Evolutionary conservation across 108 stramenopile genomes (phyloP).

Genomic region (Cyclostephanos tholiformis): DNA sequence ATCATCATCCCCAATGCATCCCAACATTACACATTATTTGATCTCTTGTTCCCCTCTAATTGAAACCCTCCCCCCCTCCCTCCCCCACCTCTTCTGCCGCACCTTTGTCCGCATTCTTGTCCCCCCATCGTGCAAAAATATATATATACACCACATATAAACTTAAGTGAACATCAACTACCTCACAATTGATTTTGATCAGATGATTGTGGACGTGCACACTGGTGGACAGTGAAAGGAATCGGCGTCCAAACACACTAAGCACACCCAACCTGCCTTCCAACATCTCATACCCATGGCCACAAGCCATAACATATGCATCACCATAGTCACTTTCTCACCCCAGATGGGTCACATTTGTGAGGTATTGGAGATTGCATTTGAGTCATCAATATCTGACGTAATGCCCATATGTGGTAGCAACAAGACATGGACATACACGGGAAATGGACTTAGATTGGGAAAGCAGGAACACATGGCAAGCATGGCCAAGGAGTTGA

Average conservation of each 20-base stretch:
- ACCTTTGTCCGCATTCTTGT: no score
- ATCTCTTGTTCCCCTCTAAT: not conserved
- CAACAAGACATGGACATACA: conserved; percentile 85
- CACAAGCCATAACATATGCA: conserved; percentile 58
- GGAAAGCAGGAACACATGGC: conserved; percentile 96
- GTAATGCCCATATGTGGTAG: conserved; percentile 85
- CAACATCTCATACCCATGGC: conserved; percentile 69
- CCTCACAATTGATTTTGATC: conserved; percentile 93
- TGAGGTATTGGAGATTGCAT: conserved; percentile 67
- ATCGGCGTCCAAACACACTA: conserved; percentile 65
- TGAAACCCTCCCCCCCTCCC: not conserved
- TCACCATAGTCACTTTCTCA: conserved; percentile 93
- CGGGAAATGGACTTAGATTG: conserved; percentile 64
- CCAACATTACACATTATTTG: not conserved
- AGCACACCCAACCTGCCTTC: conserved; percentile 89
- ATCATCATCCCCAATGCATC: not conserved
- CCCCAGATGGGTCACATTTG: conserved; percentile 73
- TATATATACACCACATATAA: no score
- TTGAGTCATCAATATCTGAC: conserved; percentile 31
- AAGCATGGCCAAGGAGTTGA: conserved; percentile 89
- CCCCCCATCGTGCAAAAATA: no score
- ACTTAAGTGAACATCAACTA: conserved; percentile 77
- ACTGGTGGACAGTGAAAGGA: conserved; percentile 89
- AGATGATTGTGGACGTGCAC: conserved; percentile 90
- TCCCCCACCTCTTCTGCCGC: not conserved